A percentile compares a stretch with the other conserved stretches of the same genome.
Conservation (phyloP, 768 basidiomycete genomes). For the Mycena rosella region DNA sequence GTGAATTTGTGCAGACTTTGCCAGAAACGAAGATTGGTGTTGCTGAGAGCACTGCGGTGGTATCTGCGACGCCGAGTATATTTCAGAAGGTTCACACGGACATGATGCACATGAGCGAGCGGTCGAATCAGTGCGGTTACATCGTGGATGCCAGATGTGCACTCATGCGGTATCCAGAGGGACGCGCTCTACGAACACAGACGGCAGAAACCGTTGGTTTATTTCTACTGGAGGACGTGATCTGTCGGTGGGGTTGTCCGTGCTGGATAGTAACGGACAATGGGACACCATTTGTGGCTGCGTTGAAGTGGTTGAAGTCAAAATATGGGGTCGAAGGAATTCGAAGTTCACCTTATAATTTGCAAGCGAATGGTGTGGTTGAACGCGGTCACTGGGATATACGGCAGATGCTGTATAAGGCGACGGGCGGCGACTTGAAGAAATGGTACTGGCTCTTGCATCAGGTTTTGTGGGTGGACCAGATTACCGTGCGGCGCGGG, state of each 20-base stretch:
- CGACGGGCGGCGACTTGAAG: constrained; percentile 29
- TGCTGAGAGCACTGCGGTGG: too few species aligned
- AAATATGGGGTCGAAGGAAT: constrained; percentile 54
- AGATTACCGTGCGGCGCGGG: constrained; percentile 27
- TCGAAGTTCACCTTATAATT: constrained; percentile 49
- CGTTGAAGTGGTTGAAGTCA: constrained; percentile 34
- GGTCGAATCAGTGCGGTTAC: constrained; percentile 37
- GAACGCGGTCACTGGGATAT: constrained; percentile 49
- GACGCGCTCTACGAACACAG: constrained; percentile 36
- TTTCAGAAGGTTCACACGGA: constrained; percentile 53
- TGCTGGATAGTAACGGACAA: constrained; percentile 53
- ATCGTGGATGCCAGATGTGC: constrained; percentile 44
- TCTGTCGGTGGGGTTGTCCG: constrained; percentile 54
- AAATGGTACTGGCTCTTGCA: constrained; percentile 40
- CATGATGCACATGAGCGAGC: constrained; percentile 43
- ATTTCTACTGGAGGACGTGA: constrained; percentile 47
- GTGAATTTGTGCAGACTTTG: too few species aligned
- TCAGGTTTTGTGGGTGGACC: constrained; percentile 41
- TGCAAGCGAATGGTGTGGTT: constrained; percentile 53
- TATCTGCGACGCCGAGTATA: not conserved
- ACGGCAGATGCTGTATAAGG: constrained; percentile 40
- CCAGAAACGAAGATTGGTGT: too few species aligned
- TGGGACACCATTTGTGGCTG: constrained; percentile 45
- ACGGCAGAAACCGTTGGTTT: constrained; percentile 37
- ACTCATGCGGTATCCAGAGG: constrained; percentile 41